phyloP scores from a whole-genome alignment of 2,329 filamentous ascomycete genomes.

The Gaeumannomyces tritici region DNA sequence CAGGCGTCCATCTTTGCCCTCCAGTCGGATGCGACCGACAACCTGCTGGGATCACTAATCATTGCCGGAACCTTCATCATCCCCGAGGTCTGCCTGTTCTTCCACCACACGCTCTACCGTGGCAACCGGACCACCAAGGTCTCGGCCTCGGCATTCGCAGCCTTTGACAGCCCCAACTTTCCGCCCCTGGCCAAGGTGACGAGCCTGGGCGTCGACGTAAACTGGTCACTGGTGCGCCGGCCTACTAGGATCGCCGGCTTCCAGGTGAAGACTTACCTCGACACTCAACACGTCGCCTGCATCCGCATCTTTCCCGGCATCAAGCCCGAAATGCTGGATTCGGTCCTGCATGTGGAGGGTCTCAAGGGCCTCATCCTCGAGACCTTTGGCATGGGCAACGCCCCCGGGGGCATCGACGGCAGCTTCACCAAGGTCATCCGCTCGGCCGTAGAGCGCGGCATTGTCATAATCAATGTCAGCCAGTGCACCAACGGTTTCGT shows the following conservation, averaged over 20 bases:
- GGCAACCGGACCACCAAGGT: slow-evolving; percentile 86
- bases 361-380: slow-evolving; percentile 78
- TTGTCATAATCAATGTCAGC: slow-evolving; percentile 83
- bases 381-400: slow-evolving; percentile 89
- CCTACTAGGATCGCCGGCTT: slow-evolving; percentile 68
- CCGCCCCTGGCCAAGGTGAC: slow-evolving; percentile 74
- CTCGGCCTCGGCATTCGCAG: slow-evolving; percentile 75
- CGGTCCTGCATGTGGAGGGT: slow-evolving; percentile 66
- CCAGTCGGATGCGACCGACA: slow-evolving; percentile 86
- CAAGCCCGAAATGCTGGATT: slow-evolving; percentile 85
- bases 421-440: slow-evolving; percentile 69
- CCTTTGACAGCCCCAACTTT: slow-evolving; percentile 82
- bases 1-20: slow-evolving; percentile 83
- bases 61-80: slow-evolving; percentile 89
- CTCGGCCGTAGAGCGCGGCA: slow-evolving; percentile 67
- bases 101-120: slow-evolving; percentile 82
- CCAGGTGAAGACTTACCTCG: slow-evolving; percentile 61
- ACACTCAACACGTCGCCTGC: slow-evolving; percentile 83
- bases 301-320: slow-evolving; percentile 88
- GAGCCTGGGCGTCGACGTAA: slow-evolving; percentile 69
- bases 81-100: slow-evolving; percentile 88
- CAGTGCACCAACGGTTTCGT: slow-evolving; percentile 77
- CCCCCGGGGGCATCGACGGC: slow-evolving; percentile 72
- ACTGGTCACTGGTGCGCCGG: slow-evolving; percentile 68
- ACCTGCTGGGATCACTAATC: slow-evolving; percentile 78